Evolutionary conservation across 23 red algal species (phyloP).

Genomic region (Gracilaria vermiculophylla): DNA sequence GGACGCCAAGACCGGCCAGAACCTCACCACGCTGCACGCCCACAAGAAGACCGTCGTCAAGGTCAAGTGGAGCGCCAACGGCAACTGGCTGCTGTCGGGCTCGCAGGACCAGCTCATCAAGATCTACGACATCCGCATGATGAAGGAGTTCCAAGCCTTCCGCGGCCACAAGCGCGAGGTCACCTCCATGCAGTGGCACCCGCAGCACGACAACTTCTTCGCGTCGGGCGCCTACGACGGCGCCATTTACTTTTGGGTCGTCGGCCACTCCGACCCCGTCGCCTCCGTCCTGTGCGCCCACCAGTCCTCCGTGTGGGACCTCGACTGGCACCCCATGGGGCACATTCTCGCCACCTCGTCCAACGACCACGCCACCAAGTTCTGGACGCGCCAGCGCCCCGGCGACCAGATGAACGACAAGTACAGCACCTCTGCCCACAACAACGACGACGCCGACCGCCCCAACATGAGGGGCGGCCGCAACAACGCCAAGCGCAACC

Average conservation of each 20-base stretch:
- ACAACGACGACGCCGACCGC: constrained; percentile 53
- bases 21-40: constrained; percentile 96
- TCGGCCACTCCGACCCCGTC: constrained; percentile 79
- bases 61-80: constrained; percentile 94
- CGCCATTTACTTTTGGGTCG: constrained; percentile 86
- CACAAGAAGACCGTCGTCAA: constrained; percentile 98
- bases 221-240: constrained; percentile 93
- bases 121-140: constrained; percentile 97
- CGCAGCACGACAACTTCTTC: constrained; percentile 85
- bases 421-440: constrained; percentile 39
- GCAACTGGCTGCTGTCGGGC: constrained; percentile 89
- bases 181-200: constrained; percentile 95
- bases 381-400: constrained; percentile 79
- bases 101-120: constrained; percentile 95
- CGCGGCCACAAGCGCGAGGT: constrained; percentile 96
- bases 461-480: not conserved
- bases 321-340: constrained; percentile 97
- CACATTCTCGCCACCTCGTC: constrained; percentile 91
- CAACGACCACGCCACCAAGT: constrained; percentile 93
- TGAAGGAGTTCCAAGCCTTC: constrained; percentile 90
- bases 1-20: constrained; percentile 91
- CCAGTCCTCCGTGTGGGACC: constrained; percentile 90
- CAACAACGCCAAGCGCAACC: not conserved
- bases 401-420: constrained; percentile 72
- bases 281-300: constrained; percentile 87